A percentile compares a stretch with the other conserved stretches of the same genome.
Evolutionary conservation across 495 filamentous ascomycete species (phyloP).

Genomic region (Penicillium taxi): DNA sequence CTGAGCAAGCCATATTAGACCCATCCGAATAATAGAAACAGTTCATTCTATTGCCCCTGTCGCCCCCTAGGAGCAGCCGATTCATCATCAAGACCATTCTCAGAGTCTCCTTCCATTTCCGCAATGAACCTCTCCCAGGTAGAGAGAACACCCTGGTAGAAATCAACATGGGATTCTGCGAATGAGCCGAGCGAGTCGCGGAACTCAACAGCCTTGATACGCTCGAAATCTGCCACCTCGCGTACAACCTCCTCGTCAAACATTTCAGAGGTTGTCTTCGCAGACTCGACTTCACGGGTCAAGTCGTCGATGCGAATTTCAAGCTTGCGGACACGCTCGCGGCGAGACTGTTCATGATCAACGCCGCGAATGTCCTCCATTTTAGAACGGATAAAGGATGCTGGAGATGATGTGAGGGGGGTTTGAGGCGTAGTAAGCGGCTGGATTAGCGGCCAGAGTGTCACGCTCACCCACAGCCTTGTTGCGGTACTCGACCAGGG

Average conservation of each 20-base stretch:
- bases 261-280: constrained; percentile 70
- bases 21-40: constrained; percentile 1
- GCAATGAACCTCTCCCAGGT: constrained; percentile 85
- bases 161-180: constrained; percentile 78
- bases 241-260: constrained; percentile 93
- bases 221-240: constrained; percentile 88
- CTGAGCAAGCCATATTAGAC: constrained; percentile 15
- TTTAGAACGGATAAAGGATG: constrained; percentile 88
- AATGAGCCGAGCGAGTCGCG: constrained; percentile 74
- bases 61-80: constrained; percentile 7
- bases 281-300: constrained; percentile 77
- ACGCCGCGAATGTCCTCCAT: constrained; percentile 96
- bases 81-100: constrained; percentile 11
- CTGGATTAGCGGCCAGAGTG: constrained; percentile 56
- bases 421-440: constrained; percentile 50
- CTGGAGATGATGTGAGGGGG: constrained; percentile 57
- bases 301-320: constrained; percentile 88
- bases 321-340: constrained; percentile 78
- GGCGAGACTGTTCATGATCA: constrained; percentile 84
- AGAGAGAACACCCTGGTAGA: constrained; percentile 69
- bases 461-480: constrained; percentile 87
- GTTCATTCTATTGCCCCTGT: constrained; percentile 1
- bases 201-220: constrained; percentile 91
- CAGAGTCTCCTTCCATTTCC: constrained; percentile 69
- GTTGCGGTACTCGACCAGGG: constrained; percentile 87